phyloP scores from a whole-genome alignment of 1,139 yeast genomes.

The Hansenula lynferdii region DNA sequence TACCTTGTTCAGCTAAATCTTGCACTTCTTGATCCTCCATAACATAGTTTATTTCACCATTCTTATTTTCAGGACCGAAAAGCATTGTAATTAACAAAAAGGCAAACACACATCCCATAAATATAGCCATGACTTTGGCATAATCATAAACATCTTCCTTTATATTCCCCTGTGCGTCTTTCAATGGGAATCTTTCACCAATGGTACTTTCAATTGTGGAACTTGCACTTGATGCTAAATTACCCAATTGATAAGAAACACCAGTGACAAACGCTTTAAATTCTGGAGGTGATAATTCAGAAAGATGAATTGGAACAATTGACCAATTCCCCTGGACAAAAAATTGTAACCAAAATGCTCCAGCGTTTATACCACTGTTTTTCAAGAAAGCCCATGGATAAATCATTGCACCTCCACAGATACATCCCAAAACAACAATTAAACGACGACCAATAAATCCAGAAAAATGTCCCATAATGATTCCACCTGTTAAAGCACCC shows the following conservation, averaged over 20 bases:
- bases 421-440: constrained; percentile 51
- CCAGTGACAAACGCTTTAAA: constrained; percentile 73
- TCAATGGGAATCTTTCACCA: constrained; percentile 61
- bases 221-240: constrained; percentile 76
- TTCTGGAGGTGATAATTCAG: constrained; percentile 76
- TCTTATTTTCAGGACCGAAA: constrained; percentile 71
- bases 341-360: constrained; percentile 74
- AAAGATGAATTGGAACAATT: constrained; percentile 70
- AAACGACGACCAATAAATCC: constrained; percentile 59
- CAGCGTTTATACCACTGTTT: constrained; percentile 61
- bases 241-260: constrained; percentile 77
- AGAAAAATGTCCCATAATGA: constrained; percentile 55
- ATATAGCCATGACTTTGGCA: constrained; percentile 74
- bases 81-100: constrained; percentile 53
- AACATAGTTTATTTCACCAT: constrained; percentile 25
- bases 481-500: constrained; percentile 68
- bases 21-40: constrained; percentile 15
- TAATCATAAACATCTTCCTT: constrained; percentile 37
- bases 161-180: constrained; percentile 27
- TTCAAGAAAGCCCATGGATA: constrained; percentile 70
- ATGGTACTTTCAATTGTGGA: constrained; percentile 77
- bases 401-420: constrained; percentile 61
- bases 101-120: constrained; percentile 76
- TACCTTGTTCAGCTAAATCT: constrained; percentile 16
- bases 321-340: constrained; percentile 92